Base-by-base conservation (phyloP, 2,329 filamentous ascomycete genomes). In the Sporothrix inflata region DNA sequence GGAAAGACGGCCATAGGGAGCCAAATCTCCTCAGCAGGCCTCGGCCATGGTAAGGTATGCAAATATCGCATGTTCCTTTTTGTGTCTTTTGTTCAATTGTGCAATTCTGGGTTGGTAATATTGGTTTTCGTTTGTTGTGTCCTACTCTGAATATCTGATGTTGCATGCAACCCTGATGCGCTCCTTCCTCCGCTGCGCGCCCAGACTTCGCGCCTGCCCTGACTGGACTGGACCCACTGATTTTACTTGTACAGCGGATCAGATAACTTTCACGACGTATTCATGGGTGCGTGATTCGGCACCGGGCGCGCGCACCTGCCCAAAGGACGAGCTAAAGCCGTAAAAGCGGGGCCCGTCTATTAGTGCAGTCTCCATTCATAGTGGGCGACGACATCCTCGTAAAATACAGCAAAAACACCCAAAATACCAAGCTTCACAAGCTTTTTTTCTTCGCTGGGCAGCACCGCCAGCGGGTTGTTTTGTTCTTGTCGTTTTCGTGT, bases 261-360 rank as follows among this genome's bases (percentile, higher is more conserved):
- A 71, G 70, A 68, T 72, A 72, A 72, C 70, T 71, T 30, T 63
- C n/a, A n/a, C n/a, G n/a, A n/a, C n/a, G n/a, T n/a, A n/a, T n/a
- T n/a, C 24, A 67, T 55, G 57, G 30, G 19, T 27, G 19, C 27
- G 19, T 42, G 30, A 27, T 8, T 63, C 34, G 57, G 30, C 57
- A 40, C 55, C 55, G 55, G n/a, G 57, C 27, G 57, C 34, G 11
- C 27, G 34, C 57, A 45, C 60, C 38, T 65, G 66, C 49, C 49
- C 12, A 21, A 67, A 34, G 1, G 47, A 53, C 30, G 16, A 51
- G 14, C 42, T 34, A 69, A n/a, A 30, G 6, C 45, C 19, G 16
- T 30, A 47, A 68, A 51, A 68, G 65, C 45, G 47, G 65, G 45
- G 38, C 60, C 6, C 16, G 12, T 24, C 11, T 27, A 45, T 45